Evolutionary conservation across 1,284 basidiomycete genomes (phyloP).

Genomic region (Cystobasidiaceae sp.): DNA sequence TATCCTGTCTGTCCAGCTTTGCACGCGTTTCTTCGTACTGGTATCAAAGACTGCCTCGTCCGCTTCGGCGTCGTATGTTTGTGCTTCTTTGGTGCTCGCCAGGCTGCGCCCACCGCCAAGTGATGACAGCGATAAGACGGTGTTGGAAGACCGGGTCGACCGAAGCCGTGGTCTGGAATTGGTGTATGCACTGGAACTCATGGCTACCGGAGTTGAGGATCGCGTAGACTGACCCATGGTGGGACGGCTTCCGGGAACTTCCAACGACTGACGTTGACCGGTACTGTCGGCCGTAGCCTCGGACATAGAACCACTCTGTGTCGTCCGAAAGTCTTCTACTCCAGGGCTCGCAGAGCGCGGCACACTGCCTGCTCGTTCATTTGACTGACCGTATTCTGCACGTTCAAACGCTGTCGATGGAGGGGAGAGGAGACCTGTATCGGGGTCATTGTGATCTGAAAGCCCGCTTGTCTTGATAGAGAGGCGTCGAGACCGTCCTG

Average conservation of each 20-base stretch:
- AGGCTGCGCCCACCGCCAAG: not conserved
- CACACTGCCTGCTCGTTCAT: too few species aligned
- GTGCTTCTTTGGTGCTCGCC: slow-evolving; percentile 4
- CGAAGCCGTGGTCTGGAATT: slow-evolving; percentile 4
- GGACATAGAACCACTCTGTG: too few species aligned
- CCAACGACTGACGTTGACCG: not conserved
- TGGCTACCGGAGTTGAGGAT: too few species aligned
- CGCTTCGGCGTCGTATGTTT: not conserved
- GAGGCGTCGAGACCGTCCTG: not conserved
- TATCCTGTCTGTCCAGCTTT: slow-evolving; percentile 38
- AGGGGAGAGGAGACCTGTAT: not conserved
- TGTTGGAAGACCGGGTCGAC: slow-evolving; percentile 17
- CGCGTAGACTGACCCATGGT: too few species aligned
- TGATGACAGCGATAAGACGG: slow-evolving; percentile 1
- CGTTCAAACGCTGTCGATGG: too few species aligned
- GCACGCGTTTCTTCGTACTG: slow-evolving; percentile 41
- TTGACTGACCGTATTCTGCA: too few species aligned
- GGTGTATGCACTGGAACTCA: too few species aligned
- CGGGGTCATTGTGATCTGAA: not conserved
- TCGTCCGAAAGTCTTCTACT: too few species aligned
- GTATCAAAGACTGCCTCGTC: slow-evolving; percentile 36
- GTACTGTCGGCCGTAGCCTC: too few species aligned
- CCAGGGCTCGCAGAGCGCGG: too few species aligned
- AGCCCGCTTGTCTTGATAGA: not conserved
- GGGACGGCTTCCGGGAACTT: not conserved